Conservation (phyloP, 106 monocot genomes). For the Dendrobium nobile region DNA sequence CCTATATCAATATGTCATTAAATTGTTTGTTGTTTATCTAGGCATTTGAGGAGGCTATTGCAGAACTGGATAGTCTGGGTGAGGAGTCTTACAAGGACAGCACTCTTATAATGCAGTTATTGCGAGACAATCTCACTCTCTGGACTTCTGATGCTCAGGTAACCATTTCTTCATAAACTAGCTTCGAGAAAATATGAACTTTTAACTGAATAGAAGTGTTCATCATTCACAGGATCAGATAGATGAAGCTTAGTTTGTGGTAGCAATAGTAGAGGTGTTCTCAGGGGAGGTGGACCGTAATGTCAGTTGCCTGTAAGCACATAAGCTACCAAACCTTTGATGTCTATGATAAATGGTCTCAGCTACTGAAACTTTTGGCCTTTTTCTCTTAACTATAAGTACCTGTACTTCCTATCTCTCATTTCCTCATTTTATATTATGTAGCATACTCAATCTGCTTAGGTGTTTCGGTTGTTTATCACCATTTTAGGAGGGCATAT, state of each 20-base stretch:
- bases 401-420: background rate
- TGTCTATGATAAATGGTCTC: background rate
- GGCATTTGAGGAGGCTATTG: constrained; percentile 24
- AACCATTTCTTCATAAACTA: background rate
- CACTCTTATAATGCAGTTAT: constrained; percentile 20
- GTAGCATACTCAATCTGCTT: background rate
- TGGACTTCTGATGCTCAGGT: constrained; percentile 25
- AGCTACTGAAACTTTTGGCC: background rate
- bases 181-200: background rate
- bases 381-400: background rate
- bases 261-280: background rate
- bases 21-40: background rate
- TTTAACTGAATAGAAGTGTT: background rate
- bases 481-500: background rate
- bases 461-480: background rate
- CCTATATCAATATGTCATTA: background rate
- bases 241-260: background rate
- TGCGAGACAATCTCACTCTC: constrained; percentile 23
- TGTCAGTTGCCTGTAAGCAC: constrained; percentile 1
- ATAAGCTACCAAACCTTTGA: constrained; percentile 1
- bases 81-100: constrained; percentile 26
- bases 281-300: background rate
- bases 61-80: constrained; percentile 9
- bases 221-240: constrained; percentile 1
- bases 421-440: background rate